Conservation (phyloP, 306 rosid species). For the Cicer pinnatifidum region DNA sequence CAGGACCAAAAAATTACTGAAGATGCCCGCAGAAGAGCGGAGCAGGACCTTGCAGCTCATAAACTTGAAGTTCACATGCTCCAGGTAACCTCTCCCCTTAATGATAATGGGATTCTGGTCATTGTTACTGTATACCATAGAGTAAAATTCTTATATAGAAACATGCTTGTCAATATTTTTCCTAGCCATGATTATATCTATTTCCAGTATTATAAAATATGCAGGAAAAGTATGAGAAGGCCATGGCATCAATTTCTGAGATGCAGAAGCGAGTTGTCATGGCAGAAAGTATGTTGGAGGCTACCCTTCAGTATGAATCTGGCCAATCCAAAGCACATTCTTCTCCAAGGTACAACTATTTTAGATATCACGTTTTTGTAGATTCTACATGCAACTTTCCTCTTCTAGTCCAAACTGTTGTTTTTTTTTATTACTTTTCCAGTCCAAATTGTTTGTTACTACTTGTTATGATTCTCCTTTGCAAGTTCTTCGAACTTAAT, state of each 20-base stretch:
- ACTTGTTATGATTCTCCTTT: constrained; percentile 6
- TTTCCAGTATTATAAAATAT: constrained; percentile 47
- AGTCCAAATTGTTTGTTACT: constrained; percentile 31
- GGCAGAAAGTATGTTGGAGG: constrained; percentile 94
- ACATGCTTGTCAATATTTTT: constrained; percentile 1
- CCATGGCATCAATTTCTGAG: constrained; percentile 68
- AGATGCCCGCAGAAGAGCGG: constrained; percentile 84
- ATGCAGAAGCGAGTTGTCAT: constrained; percentile 79
- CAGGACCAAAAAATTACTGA: constrained; percentile 88
- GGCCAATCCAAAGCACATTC: constrained; percentile 82
- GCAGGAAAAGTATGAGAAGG: constrained; percentile 93
- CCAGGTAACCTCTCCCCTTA: constrained; percentile 63
- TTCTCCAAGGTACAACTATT: constrained; percentile 72
- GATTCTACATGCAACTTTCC: constrained; percentile 35
- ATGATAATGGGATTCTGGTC: constrained; percentile 33
- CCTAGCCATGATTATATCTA: constrained; percentile 49
- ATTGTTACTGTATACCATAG: constrained; percentile 11
- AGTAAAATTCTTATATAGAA: constrained; percentile 19
- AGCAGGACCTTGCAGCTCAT: constrained; percentile 79
- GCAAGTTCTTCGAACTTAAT: constrained; percentile 30
- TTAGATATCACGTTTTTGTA: constrained; percentile 21
- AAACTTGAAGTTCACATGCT: constrained; percentile 69
- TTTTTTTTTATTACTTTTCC: constrained; percentile 13
- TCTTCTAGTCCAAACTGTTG: constrained; percentile 21
- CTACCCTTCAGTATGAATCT: constrained; percentile 93